Evolutionary conservation across 2,329 filamentous ascomycete species (phyloP).

Genomic region (Aspergillus vadensis): DNA sequence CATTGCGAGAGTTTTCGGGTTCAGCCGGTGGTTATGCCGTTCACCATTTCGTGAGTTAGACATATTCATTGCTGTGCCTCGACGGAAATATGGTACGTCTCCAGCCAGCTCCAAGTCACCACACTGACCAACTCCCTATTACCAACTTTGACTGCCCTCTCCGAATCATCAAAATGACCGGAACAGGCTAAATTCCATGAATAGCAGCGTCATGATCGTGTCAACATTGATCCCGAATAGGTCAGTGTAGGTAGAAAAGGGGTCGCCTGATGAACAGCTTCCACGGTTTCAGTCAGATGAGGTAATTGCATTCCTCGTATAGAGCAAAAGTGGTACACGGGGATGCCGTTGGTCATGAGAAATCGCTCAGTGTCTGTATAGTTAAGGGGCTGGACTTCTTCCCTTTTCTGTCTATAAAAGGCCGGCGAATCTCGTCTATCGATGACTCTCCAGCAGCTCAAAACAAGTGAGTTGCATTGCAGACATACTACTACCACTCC

Average conservation of each 20-base stretch:
- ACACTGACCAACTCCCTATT: too few species aligned
- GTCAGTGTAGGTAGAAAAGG: too few species aligned
- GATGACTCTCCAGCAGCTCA: background rate
- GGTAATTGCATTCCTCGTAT: background rate
- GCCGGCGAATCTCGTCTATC: background rate
- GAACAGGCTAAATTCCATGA: too few species aligned
- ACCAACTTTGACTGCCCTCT: conserved; percentile 21
- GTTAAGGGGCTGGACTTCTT: background rate
- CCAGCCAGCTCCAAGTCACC: too few species aligned
- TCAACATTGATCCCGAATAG: background rate
- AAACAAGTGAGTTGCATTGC: background rate
- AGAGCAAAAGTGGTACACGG: background rate
- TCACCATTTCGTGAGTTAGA: too few species aligned
- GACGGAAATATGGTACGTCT: too few species aligned
- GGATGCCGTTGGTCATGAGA: background rate
- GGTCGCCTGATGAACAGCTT: background rate
- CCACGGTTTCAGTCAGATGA: background rate
- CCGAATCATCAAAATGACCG: too few species aligned
- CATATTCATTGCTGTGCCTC: too few species aligned
- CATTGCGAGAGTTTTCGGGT: too few species aligned
- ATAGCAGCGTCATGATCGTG: background rate
- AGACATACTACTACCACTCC: too few species aligned
- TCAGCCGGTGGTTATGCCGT: too few species aligned
- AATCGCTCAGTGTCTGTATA: background rate
- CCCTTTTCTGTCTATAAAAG: background rate